Base-by-base conservation (phyloP, 768 basidiomycete genomes). In the Naematelia aurantialba region DNA sequence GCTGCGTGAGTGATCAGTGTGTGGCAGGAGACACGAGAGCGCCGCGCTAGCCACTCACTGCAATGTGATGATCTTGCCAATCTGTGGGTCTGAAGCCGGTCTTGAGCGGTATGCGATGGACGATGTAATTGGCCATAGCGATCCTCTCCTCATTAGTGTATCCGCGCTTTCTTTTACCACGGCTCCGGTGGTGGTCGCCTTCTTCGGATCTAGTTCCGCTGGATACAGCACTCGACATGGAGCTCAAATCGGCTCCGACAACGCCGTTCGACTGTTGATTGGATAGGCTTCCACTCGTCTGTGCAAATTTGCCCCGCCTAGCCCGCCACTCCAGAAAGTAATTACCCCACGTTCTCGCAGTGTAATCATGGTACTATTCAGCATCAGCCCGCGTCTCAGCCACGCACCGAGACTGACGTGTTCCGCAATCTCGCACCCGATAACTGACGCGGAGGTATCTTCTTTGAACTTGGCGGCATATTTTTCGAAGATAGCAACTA, bases 121-220 rank as follows among this genome's bases (percentile, higher is more conserved):
- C 31, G 26, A 65, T 56, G 42, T 65, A 58, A n/a, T 34, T 55
- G 17, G 63, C 63, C 60, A 65, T 61, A 3, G 22, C 47, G 1
- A 25, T n/a, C 34, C 61, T 60, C n/a, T 65, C 59, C 24, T 49
- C 52, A 5, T 58, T 53, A n/a, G 63, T 58, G 24, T 56, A 65
- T 30, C 30, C 34, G 52, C 52, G 52, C 30, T 52, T 52, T 30
- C 25, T n/a, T 47, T 47, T 47, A 21, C 42, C 19, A 44, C 42
- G 42, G 19, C 42, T 19, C 42, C 42, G 19, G 19, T 44, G 45
- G 4, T 14, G 4, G 25, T 5, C 4, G 45, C 8, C 45, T 46
- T 46, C 45, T 46, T 24, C 19, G 45, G 4, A 4, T n/a, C n/a
- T n/a, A n/a, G n/a, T n/a, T n/a, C n/a, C n/a, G n/a, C n/a, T n/a